Base-by-base conservation (phyloP, 768 basidiomycete species). In the Antrodiella citrinella region DNA sequence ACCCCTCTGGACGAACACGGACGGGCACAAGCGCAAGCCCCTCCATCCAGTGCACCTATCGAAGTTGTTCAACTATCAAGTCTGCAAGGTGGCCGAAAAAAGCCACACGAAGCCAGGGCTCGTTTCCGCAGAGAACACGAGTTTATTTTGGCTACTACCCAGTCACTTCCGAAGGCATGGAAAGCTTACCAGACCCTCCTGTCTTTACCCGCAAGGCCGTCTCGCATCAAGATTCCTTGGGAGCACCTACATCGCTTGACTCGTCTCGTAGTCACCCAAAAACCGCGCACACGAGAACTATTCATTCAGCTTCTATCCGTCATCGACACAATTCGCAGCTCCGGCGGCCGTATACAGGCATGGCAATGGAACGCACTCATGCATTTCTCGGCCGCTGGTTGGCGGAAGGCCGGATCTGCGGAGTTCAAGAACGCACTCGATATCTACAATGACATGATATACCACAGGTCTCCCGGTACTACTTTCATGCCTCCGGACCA, bases 361-460 rank as follows among this genome's bases (percentile, higher is more conserved):
- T 80, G 79, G 72, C 78, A 89, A 62, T 91, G 88, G 85, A 91
- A 90, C 60, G 69, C 78, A 5, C 72, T 91, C 42, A 76, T 91
- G 52, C 74, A 84, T 56, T 73, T 71, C 59, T 80, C 82, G 0
- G 86, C 81, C 13, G 76, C 74, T 52, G 84, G 85, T 2, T 80
- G 75, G 68, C 74, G 85, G 50, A 80, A 74, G 61, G 77, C 79
- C 39, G 65, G 69, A 22, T 53, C 69, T 45, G 74, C 74, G 51
- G 81, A 87, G 53, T 84, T 83, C 65, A 71, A 75, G 50, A 69
- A 71, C 23, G 75, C 85, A 15, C 66, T 88, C 51, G 73, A 72
- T 49, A 71, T 86, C 26, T 82, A 76, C 62, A 69, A 70, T 39
- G 82, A 86, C 58, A 78, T 83, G 74, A 67, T 76, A n/a, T 57